A percentile compares a stretch with the other conserved stretches of the same genome.
Conservation (phyloP, 208 protist species). For the Sergeia podlipaevii region DNA sequence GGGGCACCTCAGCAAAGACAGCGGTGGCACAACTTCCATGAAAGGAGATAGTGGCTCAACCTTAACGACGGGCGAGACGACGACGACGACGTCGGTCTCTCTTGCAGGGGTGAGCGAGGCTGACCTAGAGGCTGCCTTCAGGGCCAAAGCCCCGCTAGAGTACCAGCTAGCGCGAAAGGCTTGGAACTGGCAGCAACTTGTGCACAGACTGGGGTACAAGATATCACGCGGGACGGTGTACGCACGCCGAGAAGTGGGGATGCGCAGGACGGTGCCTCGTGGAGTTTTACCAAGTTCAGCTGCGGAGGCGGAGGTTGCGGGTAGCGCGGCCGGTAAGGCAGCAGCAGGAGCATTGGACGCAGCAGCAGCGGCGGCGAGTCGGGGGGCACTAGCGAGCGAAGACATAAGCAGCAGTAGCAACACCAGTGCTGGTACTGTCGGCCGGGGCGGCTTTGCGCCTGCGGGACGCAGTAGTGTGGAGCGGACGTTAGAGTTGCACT, state of each 20-base stretch:
- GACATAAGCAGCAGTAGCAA: no score
- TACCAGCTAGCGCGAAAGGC: constrained; percentile 48
- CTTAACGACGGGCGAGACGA: no score
- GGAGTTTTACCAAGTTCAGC: no score
- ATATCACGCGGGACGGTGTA: constrained; percentile 41
- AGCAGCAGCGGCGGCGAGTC: no score
- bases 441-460: not conserved
- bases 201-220: constrained; percentile 76
- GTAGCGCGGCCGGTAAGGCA: no score
- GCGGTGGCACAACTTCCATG: no score
- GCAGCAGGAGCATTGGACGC: no score
- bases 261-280: constrained; percentile 11
- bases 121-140: constrained; percentile 34
- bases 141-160: constrained; percentile 42
- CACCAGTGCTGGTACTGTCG: no score
- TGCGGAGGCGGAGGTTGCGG: not conserved
- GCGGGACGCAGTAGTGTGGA: not conserved
- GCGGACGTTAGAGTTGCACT: not conserved
- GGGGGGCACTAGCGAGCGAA: no score
- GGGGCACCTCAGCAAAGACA: not conserved
- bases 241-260: constrained; percentile 52
- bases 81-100: no score
- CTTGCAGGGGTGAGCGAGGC: constrained; percentile 20
- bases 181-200: constrained; percentile 82
- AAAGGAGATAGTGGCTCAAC: no score